A percentile compares a stretch with the other conserved stretches of the same genome.
These are phyloP conservation scores for Talaromyces funiculosus DNA, from an alignment of 2,329 filamentous ascomycete species.

Conservation along the genomic window DNA sequence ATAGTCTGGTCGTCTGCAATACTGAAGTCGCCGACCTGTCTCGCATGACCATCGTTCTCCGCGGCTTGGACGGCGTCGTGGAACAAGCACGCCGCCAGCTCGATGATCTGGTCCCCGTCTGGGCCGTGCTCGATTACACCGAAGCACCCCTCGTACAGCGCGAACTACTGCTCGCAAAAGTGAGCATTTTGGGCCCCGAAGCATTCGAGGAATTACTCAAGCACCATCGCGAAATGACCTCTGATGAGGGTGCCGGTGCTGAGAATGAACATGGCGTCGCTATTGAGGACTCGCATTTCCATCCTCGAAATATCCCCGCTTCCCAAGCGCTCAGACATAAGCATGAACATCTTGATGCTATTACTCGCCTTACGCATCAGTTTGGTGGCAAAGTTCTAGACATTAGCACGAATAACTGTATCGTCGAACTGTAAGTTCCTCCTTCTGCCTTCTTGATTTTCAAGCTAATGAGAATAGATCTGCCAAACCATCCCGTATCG, in stretches of 20 bases:
- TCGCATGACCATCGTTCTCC: conserved; percentile 97
- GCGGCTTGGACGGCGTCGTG: conserved; percentile 92
- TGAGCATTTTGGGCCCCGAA: conserved; percentile 93
- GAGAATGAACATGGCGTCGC: conserved; percentile 34
- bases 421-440: conserved; percentile 80
- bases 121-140: conserved; percentile 97
- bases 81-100: conserved; percentile 94
- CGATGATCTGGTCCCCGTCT: conserved; percentile 94
- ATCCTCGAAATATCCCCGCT: conserved; percentile 77
- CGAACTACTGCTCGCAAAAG: conserved; percentile 89
- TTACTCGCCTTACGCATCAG: conserved; percentile 94
- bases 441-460: not conserved
- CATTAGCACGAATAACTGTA: conserved; percentile 97
- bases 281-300: conserved; percentile 59
- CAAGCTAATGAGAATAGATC: conserved; percentile 50
- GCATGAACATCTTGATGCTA: conserved; percentile 92
- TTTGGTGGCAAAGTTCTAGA: conserved; percentile 97
- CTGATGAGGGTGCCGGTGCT: conserved; percentile 41
- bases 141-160: conserved; percentile 87
- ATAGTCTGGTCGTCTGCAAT: conserved; percentile 94
- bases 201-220: conserved; percentile 96
- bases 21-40: conserved; percentile 96
- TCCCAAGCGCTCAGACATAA: conserved; percentile 92
- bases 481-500: conserved; percentile 87
- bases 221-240: conserved; percentile 86